Evolutionary conservation across 2,329 filamentous ascomycete species (phyloP), one percentile per base, ranked within the genome.

Genomic region (Dothideomycetes sp.): DNA sequence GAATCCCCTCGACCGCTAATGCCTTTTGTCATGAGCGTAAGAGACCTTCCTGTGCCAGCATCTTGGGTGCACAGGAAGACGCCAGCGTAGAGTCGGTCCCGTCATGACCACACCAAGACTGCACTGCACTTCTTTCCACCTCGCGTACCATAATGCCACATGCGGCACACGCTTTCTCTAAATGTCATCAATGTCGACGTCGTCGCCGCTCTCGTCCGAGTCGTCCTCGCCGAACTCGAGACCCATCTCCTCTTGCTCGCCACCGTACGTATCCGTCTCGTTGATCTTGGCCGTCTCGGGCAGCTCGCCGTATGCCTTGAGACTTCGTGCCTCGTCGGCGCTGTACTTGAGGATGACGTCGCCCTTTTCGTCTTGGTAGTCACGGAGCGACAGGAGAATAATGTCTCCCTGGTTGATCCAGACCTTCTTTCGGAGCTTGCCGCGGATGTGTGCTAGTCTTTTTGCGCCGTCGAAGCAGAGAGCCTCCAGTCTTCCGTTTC

Each of bases 361-460:
- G 53, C 84, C 85, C 70, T 94, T 94, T 68, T 89, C 83, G 66
- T 91, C 85, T 63, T 94, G 86, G 69, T 93, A 93, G 64, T 93
- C 87, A 53, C 86, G 84, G 46, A 94, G 80, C 27, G 82, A 88
- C 46, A 89, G 72, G 34, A 89, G 77, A 62, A 89, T 88, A 62
- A 94, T 94, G 63, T 94, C 86, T 59, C 87, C 87, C 70, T 94
- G 87, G 75, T 94, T 95, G 75, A 95, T 95, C 87, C 87, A 95
- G 65, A 96, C 91, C 77, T 98, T 98, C 77, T 98, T 98, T 58
- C 91, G 81, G 57, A 98, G 84, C 70, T 98, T 96, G 69, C 89
- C 89, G 49, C 89, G 86, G 56, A 85, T 86, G 62, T 89, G 81
- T 49, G 81, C 84, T 31, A 86, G 76, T 45, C 86, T 80, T 64